Evolutionary conservation across 1,284 basidiomycete genomes (phyloP).

Genomic region (Trichosporon faecale): DNA sequence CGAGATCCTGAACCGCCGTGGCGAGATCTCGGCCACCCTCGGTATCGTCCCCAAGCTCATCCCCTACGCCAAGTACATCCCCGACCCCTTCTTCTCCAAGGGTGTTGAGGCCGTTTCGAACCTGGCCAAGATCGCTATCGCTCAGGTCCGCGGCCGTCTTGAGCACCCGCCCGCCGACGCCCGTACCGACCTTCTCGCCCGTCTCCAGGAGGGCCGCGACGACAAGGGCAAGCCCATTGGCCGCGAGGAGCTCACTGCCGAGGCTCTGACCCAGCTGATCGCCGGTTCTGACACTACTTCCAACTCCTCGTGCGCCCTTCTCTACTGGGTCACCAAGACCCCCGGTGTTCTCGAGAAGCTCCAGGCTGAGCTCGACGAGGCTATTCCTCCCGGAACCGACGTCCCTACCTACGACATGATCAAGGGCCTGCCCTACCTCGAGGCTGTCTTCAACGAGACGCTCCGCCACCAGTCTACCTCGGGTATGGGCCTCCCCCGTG

Average conservation of each 20-base stretch:
- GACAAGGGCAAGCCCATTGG: slow-evolving; percentile 61
- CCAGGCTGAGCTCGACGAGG: slow-evolving; percentile 74
- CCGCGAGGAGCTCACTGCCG: slow-evolving; percentile 70
- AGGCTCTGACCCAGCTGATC: slow-evolving; percentile 79
- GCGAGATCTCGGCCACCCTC: slow-evolving; percentile 80
- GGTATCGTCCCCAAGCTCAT: slow-evolving; percentile 66
- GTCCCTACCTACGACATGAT: slow-evolving; percentile 58
- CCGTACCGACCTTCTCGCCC: slow-evolving; percentile 73
- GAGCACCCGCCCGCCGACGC: slow-evolving; percentile 56
- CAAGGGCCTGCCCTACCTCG: slow-evolving; percentile 69
- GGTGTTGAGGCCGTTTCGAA: slow-evolving; percentile 68
- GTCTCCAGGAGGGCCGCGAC: slow-evolving; percentile 73
- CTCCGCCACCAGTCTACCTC: slow-evolving; percentile 72
- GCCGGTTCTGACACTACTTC: slow-evolving; percentile 63
- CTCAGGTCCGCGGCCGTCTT: slow-evolving; percentile 72
- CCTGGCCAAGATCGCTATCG: slow-evolving; percentile 75
- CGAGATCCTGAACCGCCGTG: slow-evolving; percentile 81
- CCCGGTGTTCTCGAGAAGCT: slow-evolving; percentile 66
- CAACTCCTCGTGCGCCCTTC: slow-evolving; percentile 79
- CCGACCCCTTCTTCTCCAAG: slow-evolving; percentile 65
- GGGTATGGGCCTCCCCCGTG: slow-evolving; percentile 74
- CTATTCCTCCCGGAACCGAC: slow-evolving; percentile 62
- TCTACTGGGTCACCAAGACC: slow-evolving; percentile 73
- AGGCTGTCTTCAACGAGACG: slow-evolving; percentile 77
- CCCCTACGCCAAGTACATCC: slow-evolving; percentile 63